Base-by-base conservation (phyloP, 2,329 filamentous ascomycete genomes). In the Venturia oleaginea region DNA sequence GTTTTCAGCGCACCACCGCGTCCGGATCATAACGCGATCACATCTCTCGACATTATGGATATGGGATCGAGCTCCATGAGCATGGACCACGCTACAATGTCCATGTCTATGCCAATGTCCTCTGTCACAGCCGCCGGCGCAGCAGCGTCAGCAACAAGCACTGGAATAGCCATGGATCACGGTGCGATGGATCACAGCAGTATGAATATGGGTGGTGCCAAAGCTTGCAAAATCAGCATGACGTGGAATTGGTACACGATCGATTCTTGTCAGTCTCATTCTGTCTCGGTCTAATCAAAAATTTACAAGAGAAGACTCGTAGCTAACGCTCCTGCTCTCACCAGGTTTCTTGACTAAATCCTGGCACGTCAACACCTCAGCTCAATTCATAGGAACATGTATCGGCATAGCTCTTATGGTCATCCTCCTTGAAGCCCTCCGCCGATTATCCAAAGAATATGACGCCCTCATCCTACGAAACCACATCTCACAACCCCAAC, bases 301-400 rank as follows among this genome's bases (percentile, higher is more conserved):
- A 34, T 17, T 3, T 32, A 1, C 6, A n/a, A 34, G 19, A 13
- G 5, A 34, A 38, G 10, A 34, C 8, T 32, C 27, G 10, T 34
- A 24, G 19, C 27, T 38, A 4, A 38, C 13, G 8, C 13, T 40
- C 38, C 13, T 13, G 17, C 3, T 38, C 5, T 46, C 37, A 3
- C 42, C 11, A 57, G 51, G 86, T 76, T 93, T 94, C 80, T 81
- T 94, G 71, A 77, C 87, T 30, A 69, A 73, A 8, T 79, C 81
- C 30, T 94, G 90, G 90, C 86, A 86, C 71, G 83, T 93, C 73
- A 86, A 78, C n/a, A 87, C 86, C 32, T 76, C 75, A 2, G 86
- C 83, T 74, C 88, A 88, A 81, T 93, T 95, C 72, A 90, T 87
- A 60, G 90, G 87, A 30, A 89, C 86, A 63, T 94, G 90, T 77